Base-by-base conservation (phyloP, 2,329 filamentous ascomycete species). In the Fusarium azukiicola region DNA sequence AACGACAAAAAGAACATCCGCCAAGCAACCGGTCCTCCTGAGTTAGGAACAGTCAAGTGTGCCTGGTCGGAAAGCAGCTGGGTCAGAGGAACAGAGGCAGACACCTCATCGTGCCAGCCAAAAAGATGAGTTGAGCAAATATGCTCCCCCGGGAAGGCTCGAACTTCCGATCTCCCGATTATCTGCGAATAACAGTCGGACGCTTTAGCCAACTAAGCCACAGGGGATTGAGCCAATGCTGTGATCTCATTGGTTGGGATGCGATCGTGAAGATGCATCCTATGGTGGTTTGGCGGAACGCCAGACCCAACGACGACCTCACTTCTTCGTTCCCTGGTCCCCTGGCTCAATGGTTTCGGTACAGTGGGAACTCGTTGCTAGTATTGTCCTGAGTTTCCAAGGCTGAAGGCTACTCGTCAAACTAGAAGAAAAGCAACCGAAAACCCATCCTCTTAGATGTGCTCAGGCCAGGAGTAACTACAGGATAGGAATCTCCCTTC, bases 131-230 rank as follows among this genome's bases (percentile, higher is more conserved):
- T 12, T 61, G 56, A 23, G 56, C 56, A 42, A 9, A 42, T 61
- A 14, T 23, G 44, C 75, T 83, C 81, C 81, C 81, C 81, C 81
- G 81, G 81, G 77, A 83, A 83, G 81, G 81, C 75, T 83, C 81
- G 81, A 83, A 83, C 81, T 83, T 81, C 78, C 80, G 81, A 83
- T 82, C 81, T 83, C 80, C 79, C 80, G 81, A 83, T 83, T 80
- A 79, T 80, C 79, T 80, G 72, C 50, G 69, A 76, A 72, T 80
- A 80, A 80, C 78, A 80, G 78, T 80, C 78, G 78, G 78, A 80
- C 78, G 78, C 78, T 80, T 80, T 80, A 79, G 75, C 78, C 78
- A 80, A 80, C 78, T 80, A 80, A 80, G 78, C 78, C 78, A 80
- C 78, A 80, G 76, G 78, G 78, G 78, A 80, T 23, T 40, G 16